A percentile compares a stretch with the other conserved stretches of the same genome.
Conservation (phyloP, 176 grass and related monocot species). For the Lolium perenne region DNA sequence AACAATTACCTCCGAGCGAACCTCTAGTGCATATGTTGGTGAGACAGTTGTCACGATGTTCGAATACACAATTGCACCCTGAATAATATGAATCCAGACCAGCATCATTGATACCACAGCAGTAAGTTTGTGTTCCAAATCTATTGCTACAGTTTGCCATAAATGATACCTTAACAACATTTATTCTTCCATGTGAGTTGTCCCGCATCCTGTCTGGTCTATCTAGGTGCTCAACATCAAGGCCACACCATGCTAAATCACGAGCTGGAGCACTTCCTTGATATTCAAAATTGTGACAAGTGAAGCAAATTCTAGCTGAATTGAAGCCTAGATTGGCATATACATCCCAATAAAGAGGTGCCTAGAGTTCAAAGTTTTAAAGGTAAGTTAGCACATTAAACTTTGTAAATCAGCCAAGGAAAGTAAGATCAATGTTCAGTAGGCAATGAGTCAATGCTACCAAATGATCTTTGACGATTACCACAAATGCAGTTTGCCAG, state of each 20-base stretch:
- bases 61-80: conserved; percentile 97
- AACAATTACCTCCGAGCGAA: conserved; percentile 79
- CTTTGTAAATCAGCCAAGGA: conserved; percentile 28
- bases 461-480: conserved; percentile 46
- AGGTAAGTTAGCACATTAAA: conserved; percentile 15
- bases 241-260: conserved; percentile 82
- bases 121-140: conserved; percentile 20
- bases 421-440: conserved; percentile 31
- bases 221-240: conserved; percentile 87
- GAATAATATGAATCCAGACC: conserved; percentile 39
- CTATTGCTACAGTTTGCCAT: conserved; percentile 35
- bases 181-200: conserved; percentile 86
- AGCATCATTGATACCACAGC: conserved; percentile 40
- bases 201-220: conserved; percentile 90
- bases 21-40: conserved; percentile 95
- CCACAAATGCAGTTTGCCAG: conserved; percentile 98
- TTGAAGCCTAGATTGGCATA: conserved; percentile 82
- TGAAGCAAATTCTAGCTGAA: conserved; percentile 96
- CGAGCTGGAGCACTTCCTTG: conserved; percentile 81
- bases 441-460: conserved; percentile 24
- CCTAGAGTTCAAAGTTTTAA: conserved; percentile 49
- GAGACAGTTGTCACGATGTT: conserved; percentile 99
- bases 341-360: conserved; percentile 98
- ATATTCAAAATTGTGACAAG: conserved; percentile 98
- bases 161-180: conserved; percentile 82